phyloP scores from a whole-genome alignment of 345 rosid genomes.

The Viola odorata region DNA sequence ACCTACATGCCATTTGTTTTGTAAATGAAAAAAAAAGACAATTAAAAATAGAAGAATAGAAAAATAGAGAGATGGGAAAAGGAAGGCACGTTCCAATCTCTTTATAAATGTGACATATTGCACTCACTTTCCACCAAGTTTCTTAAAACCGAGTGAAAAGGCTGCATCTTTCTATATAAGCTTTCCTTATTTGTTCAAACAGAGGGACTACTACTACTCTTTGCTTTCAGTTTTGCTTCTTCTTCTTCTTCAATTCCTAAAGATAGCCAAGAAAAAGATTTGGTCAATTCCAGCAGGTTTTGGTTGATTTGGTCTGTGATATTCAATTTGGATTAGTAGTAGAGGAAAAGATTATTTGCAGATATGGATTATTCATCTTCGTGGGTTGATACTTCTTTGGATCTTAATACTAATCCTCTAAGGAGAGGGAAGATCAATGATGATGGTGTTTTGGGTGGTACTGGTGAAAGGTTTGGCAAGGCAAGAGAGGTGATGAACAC shows the following conservation, averaged over 20 bases:
- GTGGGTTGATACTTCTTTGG: conserved; percentile 24
- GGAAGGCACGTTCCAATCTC: neutral
- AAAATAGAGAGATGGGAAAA: too few species aligned
- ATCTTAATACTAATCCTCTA: conserved; percentile 20
- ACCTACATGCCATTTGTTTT: neutral
- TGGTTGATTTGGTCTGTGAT: neutral
- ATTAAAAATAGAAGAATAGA: neutral
- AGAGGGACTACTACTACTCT: neutral
- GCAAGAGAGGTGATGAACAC: conserved; percentile 11
- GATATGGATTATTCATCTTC: conserved; percentile 23
- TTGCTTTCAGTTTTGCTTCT: neutral
- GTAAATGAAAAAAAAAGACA: neutral
- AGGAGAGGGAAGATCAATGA: neutral
- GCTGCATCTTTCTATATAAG: neutral
- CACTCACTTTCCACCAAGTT: neutral
- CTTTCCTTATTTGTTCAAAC: neutral
- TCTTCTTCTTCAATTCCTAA: neutral
- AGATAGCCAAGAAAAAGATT: neutral
- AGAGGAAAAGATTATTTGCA: neutral
- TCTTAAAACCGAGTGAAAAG: neutral
- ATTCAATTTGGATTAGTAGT: neutral
- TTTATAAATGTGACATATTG: neutral
- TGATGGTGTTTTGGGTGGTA: neutral
- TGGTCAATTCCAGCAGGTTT: neutral
- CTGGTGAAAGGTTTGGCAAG: neutral